phyloP scores from a whole-genome alignment of 345 rosid species.

The Anastatica hierochuntica region DNA sequence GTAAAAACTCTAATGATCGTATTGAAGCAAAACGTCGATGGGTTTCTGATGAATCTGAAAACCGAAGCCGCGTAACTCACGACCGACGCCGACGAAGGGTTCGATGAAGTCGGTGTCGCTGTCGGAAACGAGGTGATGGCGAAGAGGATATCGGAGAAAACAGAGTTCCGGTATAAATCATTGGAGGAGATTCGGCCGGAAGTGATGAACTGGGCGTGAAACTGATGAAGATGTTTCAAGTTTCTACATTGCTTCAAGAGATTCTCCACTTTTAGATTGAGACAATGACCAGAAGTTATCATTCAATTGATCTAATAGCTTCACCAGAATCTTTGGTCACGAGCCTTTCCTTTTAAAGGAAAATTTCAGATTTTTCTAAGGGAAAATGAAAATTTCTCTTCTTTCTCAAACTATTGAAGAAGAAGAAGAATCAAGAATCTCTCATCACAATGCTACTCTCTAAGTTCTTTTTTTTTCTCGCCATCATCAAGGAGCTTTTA shows the following conservation, averaged over 20 bases:
- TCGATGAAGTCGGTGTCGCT: too few species aligned
- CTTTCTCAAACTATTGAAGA: too few species aligned
- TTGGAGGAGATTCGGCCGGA: conserved; percentile 13
- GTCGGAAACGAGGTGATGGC: conserved; percentile 26
- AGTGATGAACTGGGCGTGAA: conserved; percentile 20
- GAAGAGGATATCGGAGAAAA: conserved; percentile 35
- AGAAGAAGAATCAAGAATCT: too few species aligned
- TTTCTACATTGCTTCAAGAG: conserved; percentile 24
- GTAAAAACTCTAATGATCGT: conserved; percentile 39
- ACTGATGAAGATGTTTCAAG: conserved; percentile 20
- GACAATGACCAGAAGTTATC: neutral
- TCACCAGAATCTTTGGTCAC: neutral
- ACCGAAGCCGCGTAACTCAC: conserved; percentile 32
- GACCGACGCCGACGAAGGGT: conserved; percentile 1
- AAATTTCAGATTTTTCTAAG: too few species aligned
- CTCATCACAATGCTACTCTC: too few species aligned
- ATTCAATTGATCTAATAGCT: neutral
- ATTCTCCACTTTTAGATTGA: too few species aligned
- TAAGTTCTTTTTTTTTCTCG: too few species aligned
- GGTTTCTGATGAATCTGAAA: conserved; percentile 36
- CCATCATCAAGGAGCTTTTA: too few species aligned
- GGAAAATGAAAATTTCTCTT: too few species aligned
- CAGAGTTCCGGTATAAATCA: neutral
- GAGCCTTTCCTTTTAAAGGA: neutral
- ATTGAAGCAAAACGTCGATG: conserved; percentile 53